Evolutionary conservation across 2,329 filamentous ascomycete species (phyloP).

Genomic region (Trichothecium sympodiale): DNA sequence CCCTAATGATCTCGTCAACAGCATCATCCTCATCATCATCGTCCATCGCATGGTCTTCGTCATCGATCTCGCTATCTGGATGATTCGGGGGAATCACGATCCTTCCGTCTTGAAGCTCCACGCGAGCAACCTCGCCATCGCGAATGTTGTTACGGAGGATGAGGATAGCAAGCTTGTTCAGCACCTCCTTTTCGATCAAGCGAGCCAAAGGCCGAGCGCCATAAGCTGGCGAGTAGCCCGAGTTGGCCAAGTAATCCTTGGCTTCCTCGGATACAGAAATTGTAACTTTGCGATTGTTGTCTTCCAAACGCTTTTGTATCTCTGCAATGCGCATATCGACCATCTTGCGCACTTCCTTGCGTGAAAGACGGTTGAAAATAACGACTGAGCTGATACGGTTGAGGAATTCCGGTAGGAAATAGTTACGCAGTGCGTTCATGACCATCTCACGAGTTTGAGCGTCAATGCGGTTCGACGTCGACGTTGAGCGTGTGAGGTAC

Average conservation of each 20-base stretch:
- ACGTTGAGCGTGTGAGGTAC: conserved; percentile 70
- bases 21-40: conserved; percentile 59
- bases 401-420: conserved; percentile 96
- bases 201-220: conserved; percentile 80
- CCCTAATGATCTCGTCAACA: conserved; percentile 53
- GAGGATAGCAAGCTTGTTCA: conserved; percentile 85
- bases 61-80: conserved; percentile 57
- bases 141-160: conserved; percentile 76
- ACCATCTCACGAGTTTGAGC: conserved; percentile 77
- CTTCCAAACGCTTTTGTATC: conserved; percentile 80
- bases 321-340: conserved; percentile 82
- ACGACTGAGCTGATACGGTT: conserved; percentile 94
- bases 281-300: conserved; percentile 75
- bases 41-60: conserved; percentile 51
- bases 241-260: conserved; percentile 83
- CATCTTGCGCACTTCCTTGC: conserved; percentile 83
- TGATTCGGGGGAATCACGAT: conserved; percentile 81
- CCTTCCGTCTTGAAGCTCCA: conserved; percentile 69
- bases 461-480: conserved; percentile 76
- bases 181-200: conserved; percentile 92
- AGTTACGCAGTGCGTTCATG: conserved; percentile 81
- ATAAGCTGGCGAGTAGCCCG: conserved; percentile 91
- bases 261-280: conserved; percentile 78
- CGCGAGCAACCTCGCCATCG: conserved; percentile 74
- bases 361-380: conserved; percentile 95